Conservation (phyloP, 148 eudicot genomes). For the Tetragonia tetragonoides region DNA sequence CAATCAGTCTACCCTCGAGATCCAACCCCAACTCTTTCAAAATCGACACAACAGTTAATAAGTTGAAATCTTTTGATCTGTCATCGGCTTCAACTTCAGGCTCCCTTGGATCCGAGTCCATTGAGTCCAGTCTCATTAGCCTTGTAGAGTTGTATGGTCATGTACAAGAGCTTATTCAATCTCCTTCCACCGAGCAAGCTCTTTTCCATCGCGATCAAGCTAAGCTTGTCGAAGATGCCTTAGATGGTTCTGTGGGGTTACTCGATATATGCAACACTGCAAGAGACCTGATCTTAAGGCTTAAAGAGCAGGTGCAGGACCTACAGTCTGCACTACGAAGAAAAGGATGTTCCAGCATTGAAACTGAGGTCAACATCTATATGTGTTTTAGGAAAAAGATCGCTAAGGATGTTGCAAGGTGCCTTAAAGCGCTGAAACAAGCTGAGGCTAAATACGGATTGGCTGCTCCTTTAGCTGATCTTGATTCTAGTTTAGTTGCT, state of each 20-base stretch:
- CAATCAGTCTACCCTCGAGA: conserved; percentile 49
- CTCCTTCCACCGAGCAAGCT: conserved; percentile 37
- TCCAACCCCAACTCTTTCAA: conserved; percentile 27
- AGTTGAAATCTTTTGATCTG: conserved; percentile 37
- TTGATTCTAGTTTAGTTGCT: conserved; percentile 18
- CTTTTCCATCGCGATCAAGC: conserved; percentile 29
- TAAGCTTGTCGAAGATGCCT: conserved; percentile 42
- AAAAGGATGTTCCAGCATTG: conserved; percentile 29
- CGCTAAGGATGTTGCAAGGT: conserved; percentile 32
- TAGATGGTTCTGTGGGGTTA: conserved; percentile 44
- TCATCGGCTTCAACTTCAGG: conserved; percentile 10
- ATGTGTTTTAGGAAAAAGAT: conserved; percentile 37
- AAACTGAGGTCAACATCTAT: conserved; percentile 25
- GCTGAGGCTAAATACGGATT: conserved; percentile 25
- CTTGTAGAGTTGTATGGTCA: conserved; percentile 50
- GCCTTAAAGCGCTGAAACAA: conserved; percentile 30
- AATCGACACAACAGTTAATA: conserved; percentile 45
- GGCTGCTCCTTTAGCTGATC: conserved; percentile 1
- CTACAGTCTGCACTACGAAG: conserved; percentile 51
- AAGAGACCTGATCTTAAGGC: conserved; percentile 31
- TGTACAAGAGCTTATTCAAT: conserved; percentile 39
- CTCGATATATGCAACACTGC: conserved; percentile 42
- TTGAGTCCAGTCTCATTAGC: conserved; percentile 38
- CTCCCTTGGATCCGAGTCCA: conserved; percentile 26
- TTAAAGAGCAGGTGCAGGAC: conserved; percentile 42